Evolutionary conservation across 1,139 yeast genomes (phyloP).

Genomic region (Kodamaea fungicola): DNA sequence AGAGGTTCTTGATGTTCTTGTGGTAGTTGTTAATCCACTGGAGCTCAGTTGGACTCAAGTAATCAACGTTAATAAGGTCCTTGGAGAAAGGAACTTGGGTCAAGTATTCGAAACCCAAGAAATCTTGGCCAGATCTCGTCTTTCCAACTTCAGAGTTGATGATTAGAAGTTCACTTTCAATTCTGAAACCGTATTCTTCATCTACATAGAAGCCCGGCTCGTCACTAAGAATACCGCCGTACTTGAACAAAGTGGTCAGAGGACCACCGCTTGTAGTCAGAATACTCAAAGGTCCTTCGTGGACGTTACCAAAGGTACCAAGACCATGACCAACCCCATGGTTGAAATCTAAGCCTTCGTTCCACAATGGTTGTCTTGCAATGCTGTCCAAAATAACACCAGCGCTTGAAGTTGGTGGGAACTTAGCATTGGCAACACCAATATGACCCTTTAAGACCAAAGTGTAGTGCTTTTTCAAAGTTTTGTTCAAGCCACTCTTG

Average conservation of each 20-base stretch:
- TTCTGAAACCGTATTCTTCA: conserved; percentile 49
- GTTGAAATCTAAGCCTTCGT: conserved; percentile 49
- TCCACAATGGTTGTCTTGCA: conserved; percentile 53
- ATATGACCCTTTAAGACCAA: conserved; percentile 55
- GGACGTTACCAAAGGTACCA: conserved; percentile 55
- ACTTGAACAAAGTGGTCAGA: conserved; percentile 28
- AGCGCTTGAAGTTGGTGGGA: conserved; percentile 38
- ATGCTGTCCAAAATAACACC: conserved; percentile 48
- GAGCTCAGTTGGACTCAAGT: conserved; percentile 38
- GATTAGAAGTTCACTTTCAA: conserved; percentile 51
- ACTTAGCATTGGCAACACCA: conserved; percentile 51
- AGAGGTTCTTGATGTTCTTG: conserved; percentile 32
- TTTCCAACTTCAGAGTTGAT: conserved; percentile 33
- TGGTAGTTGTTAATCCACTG: conserved; percentile 53
- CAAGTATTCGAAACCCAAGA: conserved; percentile 45
- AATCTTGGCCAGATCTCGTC: conserved; percentile 32
- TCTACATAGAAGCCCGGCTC: conserved; percentile 58
- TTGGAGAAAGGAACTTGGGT: conserved; percentile 55
- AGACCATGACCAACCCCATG: conserved; percentile 66
- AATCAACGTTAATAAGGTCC: conserved; percentile 38
- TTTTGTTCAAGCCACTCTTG: conserved; percentile 19
- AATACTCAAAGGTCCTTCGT: conserved; percentile 53
- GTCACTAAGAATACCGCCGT: conserved; percentile 50
- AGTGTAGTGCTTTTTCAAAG: conserved; percentile 41
- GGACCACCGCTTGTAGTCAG: conserved; percentile 39